Evolutionary conservation across 805 yeast species (phyloP), one percentile per base, ranked within the genome.

Genomic region (Wickerhamomyces queroliae): DNA sequence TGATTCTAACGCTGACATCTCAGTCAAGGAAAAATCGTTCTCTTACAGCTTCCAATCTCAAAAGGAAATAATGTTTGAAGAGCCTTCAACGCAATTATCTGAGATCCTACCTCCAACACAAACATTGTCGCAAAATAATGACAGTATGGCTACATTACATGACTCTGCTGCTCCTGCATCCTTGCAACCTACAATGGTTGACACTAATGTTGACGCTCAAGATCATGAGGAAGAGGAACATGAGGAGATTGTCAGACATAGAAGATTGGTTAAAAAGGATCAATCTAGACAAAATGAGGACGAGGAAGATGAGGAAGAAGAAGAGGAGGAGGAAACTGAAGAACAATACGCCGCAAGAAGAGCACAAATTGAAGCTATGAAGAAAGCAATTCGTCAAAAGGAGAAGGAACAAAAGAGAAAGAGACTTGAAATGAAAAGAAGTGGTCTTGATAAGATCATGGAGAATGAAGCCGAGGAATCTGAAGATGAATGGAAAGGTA

Each of bases 401-500:
- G 55, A 49, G 26, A 36, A 40, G 16, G 48, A 50, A 28, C 43
- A 49, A 34, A 49, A 41, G 27, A 50, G 57, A 37, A 61, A 74
- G 37, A 72, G 63, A 41, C 50, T 63, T 45, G 84, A 78, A 44
- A 59, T 81, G 66, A 83, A 74, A 45, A 63, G 72, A 22, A 69
- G 63, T 41, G 90, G 90, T 3, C 48, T 79, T 16, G 69, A 69
- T 38, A 67, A 74, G 20, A 71, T 86, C 39, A 67, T 85, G 56
- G 91, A 86, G 51, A 80, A 49, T 22, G 59, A 58, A 38, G 43
- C 49, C 5, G 50, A 45, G 8, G 59, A 53, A 23, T 50, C 55
- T 19, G 58, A 51, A 29, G 58, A 51, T 33, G 62, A 55, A 26
- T 86, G 88, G 85, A 74, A 74, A 36, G 95, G 93, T 4, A 51